A percentile compares a stretch with the other conserved stretches of the same genome.
Conservation (phyloP, 2,329 filamentous ascomycete genomes). For the Penicillium sclerotigenum region DNA sequence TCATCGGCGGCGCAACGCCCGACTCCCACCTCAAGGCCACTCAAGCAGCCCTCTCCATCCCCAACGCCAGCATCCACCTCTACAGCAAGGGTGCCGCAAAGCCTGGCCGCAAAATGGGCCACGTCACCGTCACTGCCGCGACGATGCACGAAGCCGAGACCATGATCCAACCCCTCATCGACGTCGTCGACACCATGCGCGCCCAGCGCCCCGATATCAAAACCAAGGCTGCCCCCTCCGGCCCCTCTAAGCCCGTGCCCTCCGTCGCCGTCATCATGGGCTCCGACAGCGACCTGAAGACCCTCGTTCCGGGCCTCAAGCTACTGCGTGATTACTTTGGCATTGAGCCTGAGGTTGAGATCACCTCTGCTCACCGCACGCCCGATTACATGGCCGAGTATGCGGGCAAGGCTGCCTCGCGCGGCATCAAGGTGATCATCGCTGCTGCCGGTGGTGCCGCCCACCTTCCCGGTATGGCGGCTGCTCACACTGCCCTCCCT, state of each 20-base stretch:
- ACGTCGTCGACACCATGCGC: conserved; percentile 76
- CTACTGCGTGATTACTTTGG: conserved; percentile 44
- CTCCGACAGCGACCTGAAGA: conserved; percentile 48
- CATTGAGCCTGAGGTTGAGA: conserved; percentile 45
- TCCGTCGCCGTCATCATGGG: conserved; percentile 50
- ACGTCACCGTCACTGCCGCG: conserved; percentile 75
- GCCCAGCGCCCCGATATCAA: conserved; percentile 48
- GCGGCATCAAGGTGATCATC: conserved; percentile 70
- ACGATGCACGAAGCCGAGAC: conserved; percentile 66
- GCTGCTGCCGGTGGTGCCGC: conserved; percentile 73
- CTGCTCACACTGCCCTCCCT: conserved; percentile 66
- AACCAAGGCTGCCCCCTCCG: conserved; percentile 32
- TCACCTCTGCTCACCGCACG: conserved; percentile 62
- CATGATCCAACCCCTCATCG: conserved; percentile 67
- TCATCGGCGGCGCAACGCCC: conserved; percentile 57
- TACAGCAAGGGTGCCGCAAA: conserved; percentile 86
- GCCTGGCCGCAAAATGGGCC: conserved; percentile 89
- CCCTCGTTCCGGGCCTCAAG: conserved; percentile 45
- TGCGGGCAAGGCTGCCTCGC: conserved; percentile 59
- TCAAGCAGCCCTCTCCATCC: conserved; percentile 55
- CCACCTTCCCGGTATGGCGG: conserved; percentile 71
- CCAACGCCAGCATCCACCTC: conserved; percentile 69
- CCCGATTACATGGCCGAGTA: conserved; percentile 67
- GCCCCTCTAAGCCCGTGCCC: conserved; percentile 33
- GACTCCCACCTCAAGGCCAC: conserved; percentile 60